Conservation (phyloP, 2,329 filamentous ascomycete genomes). For the Capronia coronata region DNA sequence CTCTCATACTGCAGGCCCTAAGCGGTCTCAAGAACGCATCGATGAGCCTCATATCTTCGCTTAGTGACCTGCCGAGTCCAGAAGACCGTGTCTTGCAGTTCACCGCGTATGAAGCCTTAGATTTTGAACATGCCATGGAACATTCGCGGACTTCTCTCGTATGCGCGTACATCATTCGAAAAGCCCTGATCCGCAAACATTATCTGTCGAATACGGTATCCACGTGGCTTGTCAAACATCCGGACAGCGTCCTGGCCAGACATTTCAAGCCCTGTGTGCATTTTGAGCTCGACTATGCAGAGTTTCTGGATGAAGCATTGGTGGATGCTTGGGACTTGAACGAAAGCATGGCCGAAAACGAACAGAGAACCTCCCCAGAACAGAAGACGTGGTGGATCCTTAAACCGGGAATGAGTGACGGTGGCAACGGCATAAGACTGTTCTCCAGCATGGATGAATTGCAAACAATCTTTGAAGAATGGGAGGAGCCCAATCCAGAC, state of each 20-base stretch:
- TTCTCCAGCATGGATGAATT: slow-evolving; percentile 81
- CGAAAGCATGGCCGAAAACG: slow-evolving; percentile 68
- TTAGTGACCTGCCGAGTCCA: slow-evolving; percentile 43
- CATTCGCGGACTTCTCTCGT: slow-evolving; percentile 59
- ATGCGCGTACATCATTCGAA: slow-evolving; percentile 92
- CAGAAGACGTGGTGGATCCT: slow-evolving; percentile 90
- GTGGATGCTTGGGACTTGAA: slow-evolving; percentile 83
- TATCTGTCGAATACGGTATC: slow-evolving; percentile 78
- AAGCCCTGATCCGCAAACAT: slow-evolving; percentile 93
- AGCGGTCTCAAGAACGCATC: slow-evolving; percentile 51
- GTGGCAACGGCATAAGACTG: slow-evolving; percentile 84
- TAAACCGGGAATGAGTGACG: slow-evolving; percentile 95
- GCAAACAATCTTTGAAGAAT: slow-evolving; percentile 81
- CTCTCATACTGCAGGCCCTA: slow-evolving; percentile 71
- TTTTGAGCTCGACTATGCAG: slow-evolving; percentile 93
- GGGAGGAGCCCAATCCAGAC: slow-evolving; percentile 66
- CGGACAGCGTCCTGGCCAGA: slow-evolving; percentile 58
- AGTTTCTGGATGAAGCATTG: slow-evolving; percentile 90
- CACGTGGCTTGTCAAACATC: slow-evolving; percentile 80
- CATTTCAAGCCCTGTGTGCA: slow-evolving; percentile 74
- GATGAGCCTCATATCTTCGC: slow-evolving; percentile 51
- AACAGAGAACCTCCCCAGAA: slow-evolving; percentile 33
- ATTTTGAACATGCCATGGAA: slow-evolving; percentile 67
- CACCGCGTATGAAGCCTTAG: slow-evolving; percentile 75
- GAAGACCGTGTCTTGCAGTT: slow-evolving; percentile 63